phyloP scores from a whole-genome alignment of 345 rosid genomes.

The Eucalyptus sp. region DNA sequence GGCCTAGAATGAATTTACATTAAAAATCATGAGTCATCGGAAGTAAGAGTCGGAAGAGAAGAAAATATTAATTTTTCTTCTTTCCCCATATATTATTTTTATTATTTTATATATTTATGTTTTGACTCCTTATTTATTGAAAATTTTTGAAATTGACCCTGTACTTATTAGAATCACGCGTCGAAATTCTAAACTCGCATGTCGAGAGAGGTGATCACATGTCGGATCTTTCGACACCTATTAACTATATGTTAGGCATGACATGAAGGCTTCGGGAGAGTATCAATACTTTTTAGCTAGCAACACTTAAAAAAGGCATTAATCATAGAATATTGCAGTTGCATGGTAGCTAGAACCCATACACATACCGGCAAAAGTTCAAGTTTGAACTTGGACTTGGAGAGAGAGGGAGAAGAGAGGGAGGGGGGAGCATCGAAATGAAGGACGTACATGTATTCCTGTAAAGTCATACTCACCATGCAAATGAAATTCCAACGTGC shows the following conservation, averaged over 20 bases:
- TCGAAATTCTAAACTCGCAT: fast-evolving
- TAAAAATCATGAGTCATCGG: too few relatives aligned
- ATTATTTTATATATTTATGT: too few relatives aligned
- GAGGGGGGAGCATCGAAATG: fast-evolving
- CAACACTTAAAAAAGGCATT: not conserved
- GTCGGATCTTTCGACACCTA: fast-evolving
- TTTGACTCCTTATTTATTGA: too few relatives aligned
- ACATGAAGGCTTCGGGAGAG: fast-evolving
- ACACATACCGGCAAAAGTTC: too few relatives aligned
- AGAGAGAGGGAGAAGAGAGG: too few relatives aligned
- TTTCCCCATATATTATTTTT: too few relatives aligned
- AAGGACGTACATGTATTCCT: not conserved
- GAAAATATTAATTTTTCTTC: too few relatives aligned
- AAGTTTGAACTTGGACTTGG: too few relatives aligned
- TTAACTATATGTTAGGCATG: fast-evolving
- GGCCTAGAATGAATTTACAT: too few relatives aligned
- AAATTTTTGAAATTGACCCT: fast-evolving
- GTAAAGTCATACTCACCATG: not conserved
- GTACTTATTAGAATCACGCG: fast-evolving
- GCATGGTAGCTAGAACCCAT: fast-evolving
- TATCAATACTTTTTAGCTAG: fast-evolving
- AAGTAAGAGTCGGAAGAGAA: too few relatives aligned
- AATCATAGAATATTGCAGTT: not conserved
- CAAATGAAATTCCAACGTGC: not conserved
- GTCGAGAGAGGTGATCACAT: fast-evolving